A percentile compares a stretch with the other conserved stretches of the same genome.
phyloP scores from a whole-genome alignment of 768 basidiomycete genomes.

The Galerina sulciceps region DNA sequence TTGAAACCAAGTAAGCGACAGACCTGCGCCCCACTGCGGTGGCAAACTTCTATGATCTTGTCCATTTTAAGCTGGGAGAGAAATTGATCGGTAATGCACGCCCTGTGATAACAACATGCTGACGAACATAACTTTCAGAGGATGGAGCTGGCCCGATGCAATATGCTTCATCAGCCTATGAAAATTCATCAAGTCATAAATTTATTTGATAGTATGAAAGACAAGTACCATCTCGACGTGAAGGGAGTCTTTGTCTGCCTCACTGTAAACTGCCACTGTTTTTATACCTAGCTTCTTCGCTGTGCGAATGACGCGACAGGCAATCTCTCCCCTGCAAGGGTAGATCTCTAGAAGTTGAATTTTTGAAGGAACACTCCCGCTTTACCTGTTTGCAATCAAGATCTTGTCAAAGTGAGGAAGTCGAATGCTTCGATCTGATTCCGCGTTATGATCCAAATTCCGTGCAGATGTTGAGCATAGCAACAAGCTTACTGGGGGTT shows the following conservation, averaged over 20 bases:
- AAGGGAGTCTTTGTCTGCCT: conserved; percentile 78
- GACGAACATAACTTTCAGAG: conserved; percentile 83
- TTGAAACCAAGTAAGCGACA: conserved; percentile 17
- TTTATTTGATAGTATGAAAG: neutral
- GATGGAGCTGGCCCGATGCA: conserved; percentile 93
- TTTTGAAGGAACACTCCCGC: neutral
- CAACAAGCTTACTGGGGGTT: conserved; percentile 26
- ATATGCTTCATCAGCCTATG: conserved; percentile 83
- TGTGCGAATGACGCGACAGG: conserved; percentile 92
- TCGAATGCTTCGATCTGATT: neutral
- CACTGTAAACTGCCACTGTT: conserved; percentile 92
- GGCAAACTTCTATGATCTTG: conserved; percentile 86
- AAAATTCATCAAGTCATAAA: neutral
- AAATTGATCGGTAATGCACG: neutral
- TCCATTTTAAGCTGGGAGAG: conserved; percentile 74
- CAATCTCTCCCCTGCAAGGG: conserved; percentile 83
- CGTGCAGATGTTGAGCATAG: neutral
- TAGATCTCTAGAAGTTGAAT: neutral
- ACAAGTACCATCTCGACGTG: conserved; percentile 76
- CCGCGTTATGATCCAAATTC: neutral
- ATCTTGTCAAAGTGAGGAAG: conserved; percentile 85
- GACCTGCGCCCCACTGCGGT: conserved; percentile 84
- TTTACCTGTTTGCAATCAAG: conserved; percentile 86
- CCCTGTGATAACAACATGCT: no score
- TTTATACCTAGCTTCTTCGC: conserved; percentile 86